Evolutionary conservation across 345 rosid species (phyloP), one percentile per base, ranked within the genome.

Genomic region (Citrus cavaleriei): DNA sequence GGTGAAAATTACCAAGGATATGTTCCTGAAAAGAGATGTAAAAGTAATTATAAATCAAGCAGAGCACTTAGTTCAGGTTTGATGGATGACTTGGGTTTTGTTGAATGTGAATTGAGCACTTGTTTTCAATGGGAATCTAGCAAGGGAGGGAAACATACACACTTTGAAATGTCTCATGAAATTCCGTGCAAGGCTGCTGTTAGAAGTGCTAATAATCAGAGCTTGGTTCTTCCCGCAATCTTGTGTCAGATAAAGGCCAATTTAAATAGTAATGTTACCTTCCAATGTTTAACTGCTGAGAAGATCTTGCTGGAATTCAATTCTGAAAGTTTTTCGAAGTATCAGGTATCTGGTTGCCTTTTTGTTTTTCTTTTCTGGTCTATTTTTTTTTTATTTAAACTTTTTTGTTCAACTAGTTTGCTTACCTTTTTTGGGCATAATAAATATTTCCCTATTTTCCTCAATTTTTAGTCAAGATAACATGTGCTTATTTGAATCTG

Each of bases 221-320:
- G 75, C 63, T 58, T 63, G 65, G 63, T 77, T 49, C 67, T 86
- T 60, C 72, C 87, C 69, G 95, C 91, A 77, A 86, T 73, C 58
- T 82, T 92, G 80, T 84, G 79, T 79, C 68, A 60, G 74, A 78
- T 65, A 6, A 84, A 85, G 27, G 83, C 68, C 62, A 84, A 68
- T 70, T 73, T 55, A 73, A 85, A 78, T 78, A 78, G 62, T 82
- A 65, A 68, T 68, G 63, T 42, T 62, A 66, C 68, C 80, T 57
- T 64, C 73, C 83, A 78, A 74, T 63, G 49, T 55, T 79, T 75
- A 69, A 90, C 67, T 82, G 77, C 74, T 51, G 80, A 79, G 74
- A 92, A 84, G 85, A 81, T 89, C 70, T 83, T 92, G 82, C 84
- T 95, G 87, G 93, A 92, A 83, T 90, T 92, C 85, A 66, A 73